Conservation (phyloP, 2,329 filamentous ascomycete genomes). For the Xylariaceae sp. region DNA sequence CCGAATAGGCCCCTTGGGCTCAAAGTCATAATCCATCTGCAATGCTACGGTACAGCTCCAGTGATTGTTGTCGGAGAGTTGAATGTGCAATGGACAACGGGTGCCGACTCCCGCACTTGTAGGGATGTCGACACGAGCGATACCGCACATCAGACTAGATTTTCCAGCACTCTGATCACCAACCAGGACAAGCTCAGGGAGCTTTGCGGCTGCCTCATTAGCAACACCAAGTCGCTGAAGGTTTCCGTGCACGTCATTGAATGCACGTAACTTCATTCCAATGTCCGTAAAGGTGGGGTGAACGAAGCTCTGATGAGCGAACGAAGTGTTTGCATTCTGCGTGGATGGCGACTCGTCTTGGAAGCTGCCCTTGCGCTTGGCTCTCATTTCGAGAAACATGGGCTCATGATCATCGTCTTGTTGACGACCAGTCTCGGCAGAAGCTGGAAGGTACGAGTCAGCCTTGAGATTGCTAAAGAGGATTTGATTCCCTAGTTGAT, state of each 20-base stretch:
- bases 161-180: constrained; percentile 87
- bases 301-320: constrained; percentile 31
- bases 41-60: constrained; percentile 71
- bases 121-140: constrained; percentile 59
- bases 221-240: constrained; percentile 72
- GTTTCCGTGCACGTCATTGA: constrained; percentile 64
- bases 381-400: constrained; percentile 27
- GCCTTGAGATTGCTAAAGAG: not conserved
- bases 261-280: constrained; percentile 60
- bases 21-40: constrained; percentile 61
- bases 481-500: not conserved
- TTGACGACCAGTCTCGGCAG: constrained; percentile 22
- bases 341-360: constrained; percentile 19
- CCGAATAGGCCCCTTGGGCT: constrained; percentile 40
- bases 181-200: constrained; percentile 79
- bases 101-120: constrained; percentile 59
- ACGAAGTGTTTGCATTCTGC: constrained; percentile 27
- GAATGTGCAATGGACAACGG: constrained; percentile 76
- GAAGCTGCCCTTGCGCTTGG: constrained; percentile 6
- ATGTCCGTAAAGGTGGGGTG: constrained; percentile 50
- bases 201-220: constrained; percentile 54
- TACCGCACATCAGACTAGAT: constrained; percentile 53
- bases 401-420: constrained; percentile 27
- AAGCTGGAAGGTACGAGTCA: constrained; percentile 20
- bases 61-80: constrained; percentile 55